A percentile compares a stretch with the other conserved stretches of the same genome.
These are phyloP conservation scores for Aphanomyces invadans DNA, from an alignment of 352 stramenopile species.

Conservation along the genomic window DNA sequence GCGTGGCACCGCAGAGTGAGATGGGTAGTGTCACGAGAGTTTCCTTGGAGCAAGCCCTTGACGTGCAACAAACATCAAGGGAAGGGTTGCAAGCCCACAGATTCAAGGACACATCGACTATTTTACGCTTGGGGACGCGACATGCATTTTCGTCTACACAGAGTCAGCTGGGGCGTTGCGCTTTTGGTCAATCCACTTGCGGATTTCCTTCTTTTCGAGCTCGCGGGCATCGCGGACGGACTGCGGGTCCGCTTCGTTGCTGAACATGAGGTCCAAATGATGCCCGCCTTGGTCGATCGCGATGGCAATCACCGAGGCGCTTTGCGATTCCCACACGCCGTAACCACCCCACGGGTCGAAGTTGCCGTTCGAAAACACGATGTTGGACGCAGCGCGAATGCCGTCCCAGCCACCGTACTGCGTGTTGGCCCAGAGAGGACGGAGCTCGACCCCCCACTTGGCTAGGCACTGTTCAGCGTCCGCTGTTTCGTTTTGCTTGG, in stretches of 20 bases:
- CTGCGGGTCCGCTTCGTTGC: constrained; percentile 70
- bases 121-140: no score
- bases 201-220: constrained; percentile 70
- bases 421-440: constrained; percentile 53
- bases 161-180: no score
- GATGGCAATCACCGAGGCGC: constrained; percentile 61
- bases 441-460: constrained; percentile 57
- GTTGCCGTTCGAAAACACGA: constrained; percentile 93
- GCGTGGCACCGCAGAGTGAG: no score
- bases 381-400: constrained; percentile 78
- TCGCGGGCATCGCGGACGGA: constrained; percentile 55
- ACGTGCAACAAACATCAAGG: no score
- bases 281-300: constrained; percentile 70
- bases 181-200: constrained; percentile 58
- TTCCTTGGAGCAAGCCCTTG: no score
- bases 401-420: constrained; percentile 66
- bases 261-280: constrained; percentile 91
- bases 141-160: no score
- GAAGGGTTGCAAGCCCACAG: no score
- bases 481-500: constrained; percentile 51
- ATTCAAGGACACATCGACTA: no score
- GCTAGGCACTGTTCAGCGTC: constrained; percentile 54
- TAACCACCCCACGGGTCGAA: constrained; percentile 89
- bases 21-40: no score
- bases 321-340: constrained; percentile 66